Base-by-base conservation (phyloP, 257 asterid genomes). In the Ligustrum vulgare region DNA sequence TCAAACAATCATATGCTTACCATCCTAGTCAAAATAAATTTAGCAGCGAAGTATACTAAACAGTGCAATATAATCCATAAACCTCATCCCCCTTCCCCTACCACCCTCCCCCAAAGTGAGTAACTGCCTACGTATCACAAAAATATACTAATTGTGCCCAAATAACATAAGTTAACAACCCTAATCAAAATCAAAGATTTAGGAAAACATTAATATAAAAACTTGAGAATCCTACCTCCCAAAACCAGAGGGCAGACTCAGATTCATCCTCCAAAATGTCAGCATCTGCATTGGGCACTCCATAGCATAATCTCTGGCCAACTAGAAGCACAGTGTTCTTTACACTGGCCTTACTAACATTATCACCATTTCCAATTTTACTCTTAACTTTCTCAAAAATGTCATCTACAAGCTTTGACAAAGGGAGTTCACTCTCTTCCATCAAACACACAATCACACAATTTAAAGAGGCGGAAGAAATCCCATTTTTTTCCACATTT, bases 181-280 rank as follows among this genome's bases (percentile, higher is more conserved):
- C 33, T 45, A 75, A 75, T 32, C 37, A 54, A 9, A 33, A 36
- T 47, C 47, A 62, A 54, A 54, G 3, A 65, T 9, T 60, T 32
- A 18, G 3, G 66, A 13, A 41, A 77, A 65, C 23, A 34, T 51
- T 5, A 8, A 54, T 39, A 5, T 6, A 4, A 31, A 33, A 65
- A 6, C 23, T 25, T 2, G 51, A 47, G 67, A 75, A 4, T 6
- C 71, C 41, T 63, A 95, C 99, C 99, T 95, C 99, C 99, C 99
- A 95, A 68, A 89, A 91, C 97, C 98, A 95, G 43, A 93, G 93
- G 66, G 96, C 89, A 69, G 77, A 65, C 69, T 87, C 97, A 18
- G 85, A 80, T 23, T 90, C 97, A 77, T 95, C 97, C 84, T 95
- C 98, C 86, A 95, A 83, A 35, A 93, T 81, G 84, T 95, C 97